phyloP scores from a whole-genome alignment of 2,329 filamentous ascomycete genomes.

The Phialophora chinensis region DNA sequence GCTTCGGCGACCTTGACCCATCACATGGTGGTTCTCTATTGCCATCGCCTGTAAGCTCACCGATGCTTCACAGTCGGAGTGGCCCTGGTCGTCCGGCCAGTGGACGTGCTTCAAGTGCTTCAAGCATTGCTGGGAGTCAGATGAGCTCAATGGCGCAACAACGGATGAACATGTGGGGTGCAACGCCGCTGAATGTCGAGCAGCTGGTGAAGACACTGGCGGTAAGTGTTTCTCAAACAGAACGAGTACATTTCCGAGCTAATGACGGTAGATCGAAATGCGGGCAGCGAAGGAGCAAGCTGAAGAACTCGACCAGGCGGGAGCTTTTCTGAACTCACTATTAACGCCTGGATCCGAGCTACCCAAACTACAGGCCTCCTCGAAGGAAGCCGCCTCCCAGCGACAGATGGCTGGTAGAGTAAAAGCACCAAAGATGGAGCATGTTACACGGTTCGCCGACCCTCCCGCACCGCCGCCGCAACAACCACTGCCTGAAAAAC shows the following conservation, averaged over 20 bases:
- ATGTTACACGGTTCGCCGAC: conserved; percentile 85
- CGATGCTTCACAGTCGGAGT: conserved; percentile 70
- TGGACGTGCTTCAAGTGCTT: conserved; percentile 64
- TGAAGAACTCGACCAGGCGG: conserved; percentile 80
- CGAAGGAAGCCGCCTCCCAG: conserved; percentile 52
- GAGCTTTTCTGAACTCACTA: conserved; percentile 78
- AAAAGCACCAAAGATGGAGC: conserved; percentile 67
- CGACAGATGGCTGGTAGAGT: conserved; percentile 54
- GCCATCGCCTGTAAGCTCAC: conserved; percentile 69
- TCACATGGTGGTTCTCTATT: conserved; percentile 73
- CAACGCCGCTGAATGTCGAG: conserved; percentile 82
- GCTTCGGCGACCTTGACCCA: conserved; percentile 88
- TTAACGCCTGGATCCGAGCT: conserved; percentile 70
- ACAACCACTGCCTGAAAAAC: conserved; percentile 91
- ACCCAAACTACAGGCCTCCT: conserved; percentile 54
- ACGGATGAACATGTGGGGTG: conserved; percentile 81
- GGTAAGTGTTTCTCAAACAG: conserved; percentile 58
- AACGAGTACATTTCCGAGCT: conserved; percentile 9
- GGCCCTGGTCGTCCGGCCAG: conserved; percentile 71
- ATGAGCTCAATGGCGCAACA: conserved; percentile 70
- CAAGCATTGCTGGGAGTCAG: conserved; percentile 62
- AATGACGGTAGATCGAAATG: conserved; percentile 74
- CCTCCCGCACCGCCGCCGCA: conserved; percentile 92
- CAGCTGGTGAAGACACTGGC: conserved; percentile 88
- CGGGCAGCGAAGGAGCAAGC: conserved; percentile 86